Evolutionary conservation across 345 rosid genomes (phyloP).

Genomic region (Aurinia saxatilis): DNA sequence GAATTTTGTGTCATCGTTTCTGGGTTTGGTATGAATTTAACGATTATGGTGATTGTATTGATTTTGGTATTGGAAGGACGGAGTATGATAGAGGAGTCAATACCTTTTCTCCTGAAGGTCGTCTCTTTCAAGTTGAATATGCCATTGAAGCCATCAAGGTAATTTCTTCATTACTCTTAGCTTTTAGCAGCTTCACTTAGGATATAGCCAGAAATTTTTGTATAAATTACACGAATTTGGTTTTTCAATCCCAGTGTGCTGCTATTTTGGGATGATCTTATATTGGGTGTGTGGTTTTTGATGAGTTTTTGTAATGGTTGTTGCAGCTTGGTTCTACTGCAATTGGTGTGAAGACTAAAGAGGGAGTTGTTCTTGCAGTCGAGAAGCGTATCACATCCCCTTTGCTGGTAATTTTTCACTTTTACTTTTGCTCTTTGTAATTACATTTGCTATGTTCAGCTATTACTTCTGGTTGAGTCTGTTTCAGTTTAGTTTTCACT

Average conservation of each 20-base stretch:
- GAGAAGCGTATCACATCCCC: constrained; percentile 93
- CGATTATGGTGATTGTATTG: not conserved
- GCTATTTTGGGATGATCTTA: not conserved
- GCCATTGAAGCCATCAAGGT: constrained; percentile 97
- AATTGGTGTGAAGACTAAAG: constrained; percentile 78
- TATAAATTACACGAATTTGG: not conserved
- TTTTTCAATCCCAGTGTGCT: not conserved
- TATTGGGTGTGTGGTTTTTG: not conserved
- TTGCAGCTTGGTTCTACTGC: constrained; percentile 87
- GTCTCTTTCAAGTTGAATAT: constrained; percentile 90
- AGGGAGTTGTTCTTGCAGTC: constrained; percentile 91
- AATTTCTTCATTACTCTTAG: not conserved
- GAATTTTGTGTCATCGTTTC: not conserved
- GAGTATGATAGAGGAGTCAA: constrained; percentile 97
- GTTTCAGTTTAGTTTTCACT: not conserved
- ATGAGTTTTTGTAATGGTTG: not conserved
- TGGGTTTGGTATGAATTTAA: not conserved
- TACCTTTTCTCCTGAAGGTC: constrained; percentile 92
- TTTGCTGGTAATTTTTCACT: constrained; percentile 49
- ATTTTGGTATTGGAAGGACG: constrained; percentile 42
- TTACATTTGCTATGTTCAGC: not conserved
- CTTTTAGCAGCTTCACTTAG: not conserved
- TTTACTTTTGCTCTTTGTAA: too few species aligned
- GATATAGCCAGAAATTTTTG: not conserved
- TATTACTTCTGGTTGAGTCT: not conserved